Base-by-base conservation (phyloP, 2,329 filamentous ascomycete genomes). In the Phaeosphaeriaceae sp. region DNA sequence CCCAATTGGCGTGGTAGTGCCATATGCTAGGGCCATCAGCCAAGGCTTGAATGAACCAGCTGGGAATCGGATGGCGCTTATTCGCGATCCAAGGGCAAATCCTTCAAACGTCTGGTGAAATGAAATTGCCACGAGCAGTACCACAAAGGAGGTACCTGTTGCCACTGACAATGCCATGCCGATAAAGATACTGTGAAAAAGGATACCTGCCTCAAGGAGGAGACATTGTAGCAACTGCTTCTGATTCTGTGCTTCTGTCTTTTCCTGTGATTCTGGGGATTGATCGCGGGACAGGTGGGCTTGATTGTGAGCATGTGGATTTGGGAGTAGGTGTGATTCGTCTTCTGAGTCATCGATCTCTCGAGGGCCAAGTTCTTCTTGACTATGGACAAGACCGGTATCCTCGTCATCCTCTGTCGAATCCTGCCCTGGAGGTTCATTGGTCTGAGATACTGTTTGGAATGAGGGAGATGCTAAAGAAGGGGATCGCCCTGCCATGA, bases 161-260 rank as follows among this genome's bases (percentile, higher is more conserved):
- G 86, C 86, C 56, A 90, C 87, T 20, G 84, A 87, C 20, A 90
- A 74, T 0, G 87, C 88, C 79, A 89, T 87, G 49, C 87, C 87
- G 48, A 90, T 87, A 68, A 90, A 90, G 50, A 92, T 82, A 52
- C 85, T 89, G 74, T 92, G 88, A 68, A 92, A 92, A 9, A 92
- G 78, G 56, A 92, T 92, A 52, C 88, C 88, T 48, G 88, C 86
- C 71, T 92, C 88, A 4, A 92, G 81, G 2, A 92, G 80, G 4
- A 88, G 82, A 58, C 89, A 90, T 72, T 92, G 88, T 61, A 90
- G 78, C 2, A 88, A 81, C 69, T 86, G 83, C 61, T 84, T 87
- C 64, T 83, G 81, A 33, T 70, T 70, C 70, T 83, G 79, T 13
- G 73, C 79, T 56, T 78, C 70, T 0, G 66, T 67, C 54, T 67